Conservation (phyloP, 805 yeast genomes). For the Candida chauliodis region DNA sequence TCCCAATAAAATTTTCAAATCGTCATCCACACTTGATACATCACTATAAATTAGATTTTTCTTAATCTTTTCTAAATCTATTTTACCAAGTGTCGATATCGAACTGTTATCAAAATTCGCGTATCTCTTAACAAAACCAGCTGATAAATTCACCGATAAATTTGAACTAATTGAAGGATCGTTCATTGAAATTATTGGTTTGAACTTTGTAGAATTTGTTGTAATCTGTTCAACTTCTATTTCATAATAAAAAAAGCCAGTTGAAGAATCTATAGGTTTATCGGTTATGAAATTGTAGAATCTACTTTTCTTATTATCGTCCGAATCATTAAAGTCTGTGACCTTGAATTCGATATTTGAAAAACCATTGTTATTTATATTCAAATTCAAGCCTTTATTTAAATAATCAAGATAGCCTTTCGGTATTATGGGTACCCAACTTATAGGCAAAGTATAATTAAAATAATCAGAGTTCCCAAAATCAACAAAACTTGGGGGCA, state of each 20-base stretch:
- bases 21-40: constrained; percentile 8
- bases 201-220: constrained; percentile 27
- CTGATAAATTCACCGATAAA: constrained; percentile 27
- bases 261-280: constrained; percentile 26
- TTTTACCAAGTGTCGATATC: constrained; percentile 8
- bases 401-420: constrained; percentile 20
- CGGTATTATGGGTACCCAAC: constrained; percentile 38
- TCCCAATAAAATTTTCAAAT: constrained; percentile 23
- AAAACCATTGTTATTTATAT: constrained; percentile 25
- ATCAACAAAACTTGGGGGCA: constrained; percentile 25
- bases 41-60: constrained; percentile 22
- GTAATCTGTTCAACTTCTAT: constrained; percentile 33
- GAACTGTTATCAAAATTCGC: constrained; percentile 19
- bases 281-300: constrained; percentile 38
- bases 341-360: constrained; percentile 25
- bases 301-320: constrained; percentile 9
- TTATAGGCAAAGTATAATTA: constrained; percentile 32
- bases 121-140: constrained; percentile 31
- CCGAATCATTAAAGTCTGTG: constrained; percentile 2
- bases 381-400: constrained; percentile 22
- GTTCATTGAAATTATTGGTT: constrained; percentile 30
- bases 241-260: constrained; percentile 41
- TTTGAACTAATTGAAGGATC: constrained; percentile 33
- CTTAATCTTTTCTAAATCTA: constrained; percentile 30
- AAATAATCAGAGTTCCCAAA: constrained; percentile 18